A percentile compares a stretch with the other conserved stretches of the same genome.
These are phyloP conservation scores for Podaxis sp. DNA, from an alignment of 768 basidiomycete genomes.

Conservation along the genomic window DNA sequence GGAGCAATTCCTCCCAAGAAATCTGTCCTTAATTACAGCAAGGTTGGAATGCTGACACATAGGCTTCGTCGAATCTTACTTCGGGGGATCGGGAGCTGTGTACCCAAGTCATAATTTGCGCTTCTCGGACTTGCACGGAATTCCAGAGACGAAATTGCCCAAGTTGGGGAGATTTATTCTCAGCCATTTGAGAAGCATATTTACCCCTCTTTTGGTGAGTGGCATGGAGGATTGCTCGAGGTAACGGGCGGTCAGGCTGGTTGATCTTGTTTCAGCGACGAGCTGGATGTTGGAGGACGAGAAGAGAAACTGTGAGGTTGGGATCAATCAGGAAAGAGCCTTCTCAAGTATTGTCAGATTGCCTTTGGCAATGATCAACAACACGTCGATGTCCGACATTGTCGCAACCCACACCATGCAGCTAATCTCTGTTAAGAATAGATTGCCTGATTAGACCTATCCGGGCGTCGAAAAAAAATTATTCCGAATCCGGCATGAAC, in stretches of 20 bases:
- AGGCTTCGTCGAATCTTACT: not conserved
- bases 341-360: no score
- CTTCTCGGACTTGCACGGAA: not conserved
- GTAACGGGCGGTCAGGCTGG: not conserved
- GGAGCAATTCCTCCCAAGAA: not conserved
- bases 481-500: constrained; percentile 20
- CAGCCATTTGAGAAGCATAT: not conserved
- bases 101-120: not conserved
- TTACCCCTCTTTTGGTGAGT: not conserved
- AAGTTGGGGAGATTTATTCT: no score
- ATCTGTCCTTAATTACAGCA: not conserved
- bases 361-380: no score
- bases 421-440: not conserved
- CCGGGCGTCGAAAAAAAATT: not conserved
- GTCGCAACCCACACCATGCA: not conserved
- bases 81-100: not conserved
- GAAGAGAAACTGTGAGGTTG: no score
- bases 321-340: no score
- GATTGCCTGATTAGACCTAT: not conserved
- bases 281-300: no score
- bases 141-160: not conserved
- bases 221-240: not conserved
- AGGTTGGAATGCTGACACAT: not conserved
- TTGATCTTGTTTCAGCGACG: not conserved
- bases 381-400: no score